These are phyloP conservation scores for Mycena rebaudengoi DNA, from an alignment of 768 basidiomycete genomes.

Conservation along the genomic window DNA sequence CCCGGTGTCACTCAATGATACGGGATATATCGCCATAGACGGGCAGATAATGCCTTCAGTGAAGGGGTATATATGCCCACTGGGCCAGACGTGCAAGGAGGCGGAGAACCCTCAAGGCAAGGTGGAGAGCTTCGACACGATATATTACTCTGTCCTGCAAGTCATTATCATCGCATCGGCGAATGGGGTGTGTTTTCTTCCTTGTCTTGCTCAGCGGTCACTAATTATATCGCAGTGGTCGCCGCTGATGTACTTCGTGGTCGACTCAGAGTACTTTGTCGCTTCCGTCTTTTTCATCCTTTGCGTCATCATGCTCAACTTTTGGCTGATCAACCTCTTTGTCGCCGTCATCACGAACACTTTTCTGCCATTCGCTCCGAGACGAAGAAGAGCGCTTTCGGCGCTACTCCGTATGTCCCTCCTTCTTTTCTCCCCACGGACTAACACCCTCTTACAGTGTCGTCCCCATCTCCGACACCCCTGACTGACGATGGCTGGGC, in stretches of 20 bases:
- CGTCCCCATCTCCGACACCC: slow-evolving; percentile 6
- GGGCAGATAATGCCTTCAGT: slow-evolving; percentile 34
- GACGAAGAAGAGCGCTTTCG: slow-evolving; percentile 92
- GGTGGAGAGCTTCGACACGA: slow-evolving; percentile 87
- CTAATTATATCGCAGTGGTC: slow-evolving; percentile 63
- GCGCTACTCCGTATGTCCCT: slow-evolving; percentile 66
- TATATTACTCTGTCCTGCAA: slow-evolving; percentile 83
- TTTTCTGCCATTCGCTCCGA: slow-evolving; percentile 84
- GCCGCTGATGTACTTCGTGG: slow-evolving; percentile 85
- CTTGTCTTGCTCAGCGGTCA: neutral
- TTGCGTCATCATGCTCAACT: slow-evolving; percentile 87
- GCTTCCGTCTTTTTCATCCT: slow-evolving; percentile 89
- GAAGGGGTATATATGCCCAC: slow-evolving; percentile 92
- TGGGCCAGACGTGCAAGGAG: slow-evolving; percentile 88
- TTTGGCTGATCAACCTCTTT: slow-evolving; percentile 93
- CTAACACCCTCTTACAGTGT: neutral
- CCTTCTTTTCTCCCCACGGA: neutral
- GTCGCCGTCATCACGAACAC: slow-evolving; percentile 97
- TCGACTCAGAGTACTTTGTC: slow-evolving; percentile 90
- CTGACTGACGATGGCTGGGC: slow-evolving; percentile 69
- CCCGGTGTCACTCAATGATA: slow-evolving; percentile 56
- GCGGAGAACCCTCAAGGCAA: slow-evolving; percentile 74
- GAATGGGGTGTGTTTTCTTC: slow-evolving; percentile 59
- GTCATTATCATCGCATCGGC: slow-evolving; percentile 86
- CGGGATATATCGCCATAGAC: slow-evolving; percentile 45